Base-by-base conservation (phyloP, 768 basidiomycete genomes). In the Fomitopsis pulvina region DNA sequence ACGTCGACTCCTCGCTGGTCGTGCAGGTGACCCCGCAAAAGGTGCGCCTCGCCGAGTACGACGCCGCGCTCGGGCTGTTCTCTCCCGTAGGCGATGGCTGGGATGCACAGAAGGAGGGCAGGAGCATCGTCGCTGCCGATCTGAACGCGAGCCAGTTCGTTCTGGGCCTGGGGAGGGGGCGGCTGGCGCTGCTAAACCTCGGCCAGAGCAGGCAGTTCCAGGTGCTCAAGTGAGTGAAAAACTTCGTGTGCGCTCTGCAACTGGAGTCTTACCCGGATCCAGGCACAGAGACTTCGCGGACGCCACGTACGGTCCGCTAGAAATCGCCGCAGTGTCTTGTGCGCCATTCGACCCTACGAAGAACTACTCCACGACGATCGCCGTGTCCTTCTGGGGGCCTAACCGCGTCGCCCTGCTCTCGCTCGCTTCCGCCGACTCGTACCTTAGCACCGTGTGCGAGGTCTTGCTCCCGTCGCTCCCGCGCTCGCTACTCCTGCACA, bases 341-440 rank as follows among this genome's bases (percentile, higher is more conserved):
- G 61, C 71, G 2, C 81, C 84, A 0, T 58, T 80, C 16, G 76
- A 85, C 55, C 59, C 69, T 0, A 55, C 62, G 9, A 74, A 74
- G 54, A 60, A 65, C 27, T 81, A 71, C 47, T 64, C 86, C 0
- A 64, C 65, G 9, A 56, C 75, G 46, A 65, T 86, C 24, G 78
- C 76, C 0, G 80, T 86, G n/a, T 79, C 83, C 0, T 87, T 87
- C 57, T 95, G 92, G 91, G 76, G 75, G 20, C 76, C 77, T 2
- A 85, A 84, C 56, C 57, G 64, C 7, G 73, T 92, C 34, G 74
- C 81, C 57, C 66, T 92, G 28, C 68, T 87, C 47, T 60, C 62
- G 4, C 55, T 76, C 32, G 59, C 62, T 3, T 61, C 71, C 7
- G 39, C 43, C 8, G 52, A 51, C 16, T 42, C 52, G 6, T 57